phyloP scores from a whole-genome alignment of 257 asterid species.

The Vinca minor region DNA sequence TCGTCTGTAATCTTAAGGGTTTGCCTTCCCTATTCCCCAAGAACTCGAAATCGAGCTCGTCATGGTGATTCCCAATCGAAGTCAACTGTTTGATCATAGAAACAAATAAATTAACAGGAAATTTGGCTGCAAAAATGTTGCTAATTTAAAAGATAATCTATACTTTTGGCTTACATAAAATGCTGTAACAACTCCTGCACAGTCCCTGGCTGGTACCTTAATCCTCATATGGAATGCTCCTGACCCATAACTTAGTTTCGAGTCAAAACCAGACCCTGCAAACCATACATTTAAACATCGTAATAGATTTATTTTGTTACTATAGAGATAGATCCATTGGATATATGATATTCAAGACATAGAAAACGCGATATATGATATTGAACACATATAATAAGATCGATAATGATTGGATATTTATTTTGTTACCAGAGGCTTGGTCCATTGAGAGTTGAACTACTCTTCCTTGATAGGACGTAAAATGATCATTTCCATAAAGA shows the following conservation, averaged over 20 bases:
- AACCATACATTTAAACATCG: too few relatives aligned
- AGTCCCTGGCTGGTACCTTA: constrained; percentile 44
- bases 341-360: too few relatives aligned
- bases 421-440: constrained; percentile 39
- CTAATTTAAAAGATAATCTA: too few relatives aligned
- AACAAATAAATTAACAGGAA: too few relatives aligned
- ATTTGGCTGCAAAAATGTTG: too few relatives aligned
- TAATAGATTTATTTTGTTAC: too few relatives aligned
- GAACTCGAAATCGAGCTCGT: constrained; percentile 68
- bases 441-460: constrained; percentile 52
- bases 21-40: constrained; percentile 58
- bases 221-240: constrained; percentile 60
- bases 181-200: constrained; percentile 67
- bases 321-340: too few relatives aligned
- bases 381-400: not conserved
- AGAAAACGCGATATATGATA: too few relatives aligned
- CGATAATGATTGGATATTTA: too few relatives aligned
- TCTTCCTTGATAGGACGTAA: constrained; percentile 29
- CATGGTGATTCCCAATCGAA: constrained; percentile 30
- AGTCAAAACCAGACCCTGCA: constrained; percentile 67
- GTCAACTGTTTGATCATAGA: constrained; percentile 33
- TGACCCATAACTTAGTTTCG: constrained; percentile 49
- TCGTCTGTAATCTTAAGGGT: constrained; percentile 52
- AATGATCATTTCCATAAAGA: constrained; percentile 40
- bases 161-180: constrained; percentile 47